Conservation (phyloP, 805 yeast species). For the Lipomyces chichibuensis region DNA sequence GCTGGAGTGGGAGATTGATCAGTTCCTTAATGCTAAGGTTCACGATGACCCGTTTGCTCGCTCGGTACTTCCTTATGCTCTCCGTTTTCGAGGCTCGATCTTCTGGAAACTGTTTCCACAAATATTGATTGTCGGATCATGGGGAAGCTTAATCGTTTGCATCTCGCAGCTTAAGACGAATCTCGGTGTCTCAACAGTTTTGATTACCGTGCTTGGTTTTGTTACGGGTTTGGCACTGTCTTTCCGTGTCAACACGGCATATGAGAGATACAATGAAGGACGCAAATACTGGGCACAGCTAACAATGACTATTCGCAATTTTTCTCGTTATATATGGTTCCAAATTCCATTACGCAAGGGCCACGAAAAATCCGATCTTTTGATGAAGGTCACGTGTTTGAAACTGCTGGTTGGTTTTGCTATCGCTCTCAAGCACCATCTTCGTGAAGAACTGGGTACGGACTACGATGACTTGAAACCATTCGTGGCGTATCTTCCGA, state of each 20-base stretch:
- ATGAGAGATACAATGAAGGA: constrained; percentile 35
- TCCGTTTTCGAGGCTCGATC: constrained; percentile 35
- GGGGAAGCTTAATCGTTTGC: constrained; percentile 27
- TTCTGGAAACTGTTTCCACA: constrained; percentile 32
- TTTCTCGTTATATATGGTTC: constrained; percentile 30
- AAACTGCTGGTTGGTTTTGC: constrained; percentile 31
- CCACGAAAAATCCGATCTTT: constrained; percentile 20
- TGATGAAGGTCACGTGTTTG: constrained; percentile 21
- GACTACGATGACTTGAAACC: constrained; percentile 34
- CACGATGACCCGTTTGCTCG: constrained; percentile 36
- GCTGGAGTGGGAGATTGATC: constrained; percentile 26
- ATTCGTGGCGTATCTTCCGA: constrained; percentile 32
- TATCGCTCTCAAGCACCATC: constrained; percentile 34
- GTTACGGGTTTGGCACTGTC: constrained; percentile 34
- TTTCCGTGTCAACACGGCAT: constrained; percentile 34
- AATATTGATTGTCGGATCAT: constrained; percentile 23
- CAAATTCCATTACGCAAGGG: constrained; percentile 30
- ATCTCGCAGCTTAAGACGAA: constrained; percentile 24
- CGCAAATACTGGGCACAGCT: constrained; percentile 33
- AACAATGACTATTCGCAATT: constrained; percentile 22
- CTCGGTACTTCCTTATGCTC: constrained; percentile 29
- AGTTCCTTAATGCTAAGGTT: constrained; percentile 29
- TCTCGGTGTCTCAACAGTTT: constrained; percentile 29
- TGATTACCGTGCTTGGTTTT: constrained; percentile 35
- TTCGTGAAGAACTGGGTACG: constrained; percentile 35